Evolutionary conservation across 2,329 filamentous ascomycete genomes (phyloP).

Genomic region (Sclerotinia trifoliorum): DNA sequence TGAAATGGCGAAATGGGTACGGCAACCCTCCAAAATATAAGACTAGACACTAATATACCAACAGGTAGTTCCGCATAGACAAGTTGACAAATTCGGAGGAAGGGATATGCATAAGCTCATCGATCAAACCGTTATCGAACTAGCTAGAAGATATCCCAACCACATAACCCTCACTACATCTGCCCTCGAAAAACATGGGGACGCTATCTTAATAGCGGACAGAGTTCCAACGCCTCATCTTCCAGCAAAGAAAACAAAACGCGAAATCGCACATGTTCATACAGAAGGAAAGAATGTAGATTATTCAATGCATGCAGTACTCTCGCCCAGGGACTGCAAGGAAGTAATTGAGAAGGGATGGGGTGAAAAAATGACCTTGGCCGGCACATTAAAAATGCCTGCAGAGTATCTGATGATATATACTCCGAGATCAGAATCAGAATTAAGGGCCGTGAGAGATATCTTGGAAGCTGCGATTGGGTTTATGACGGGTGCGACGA

Average conservation of each 20-base stretch:
- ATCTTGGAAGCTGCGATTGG: conserved; percentile 32
- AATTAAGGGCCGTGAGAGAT: conserved; percentile 29
- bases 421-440: conserved; percentile 31
- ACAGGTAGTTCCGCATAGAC: conserved; percentile 33
- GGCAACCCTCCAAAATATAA: neutral
- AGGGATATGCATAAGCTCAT: conserved; percentile 28
- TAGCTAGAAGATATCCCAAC: conserved; percentile 24
- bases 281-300: conserved; percentile 28
- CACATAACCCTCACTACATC: conserved; percentile 29
- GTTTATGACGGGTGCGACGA: conserved; percentile 32
- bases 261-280: conserved; percentile 34
- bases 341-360: conserved; percentile 33
- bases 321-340: conserved; percentile 34
- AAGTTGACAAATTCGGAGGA: conserved; percentile 27
- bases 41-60: neutral
- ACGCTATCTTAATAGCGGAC: conserved; percentile 30
- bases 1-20: conserved; percentile 29
- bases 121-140: conserved; percentile 9
- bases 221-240: conserved; percentile 28
- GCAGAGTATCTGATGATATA: conserved; percentile 34
- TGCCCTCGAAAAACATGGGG: conserved; percentile 30
- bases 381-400: conserved; percentile 31
- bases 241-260: conserved; percentile 27
- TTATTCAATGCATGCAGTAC: conserved; percentile 32
- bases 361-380: conserved; percentile 34